These are phyloP conservation scores for Osmozyma mogii DNA, from an alignment of 805 yeast genomes.

Conservation along the genomic window DNA sequence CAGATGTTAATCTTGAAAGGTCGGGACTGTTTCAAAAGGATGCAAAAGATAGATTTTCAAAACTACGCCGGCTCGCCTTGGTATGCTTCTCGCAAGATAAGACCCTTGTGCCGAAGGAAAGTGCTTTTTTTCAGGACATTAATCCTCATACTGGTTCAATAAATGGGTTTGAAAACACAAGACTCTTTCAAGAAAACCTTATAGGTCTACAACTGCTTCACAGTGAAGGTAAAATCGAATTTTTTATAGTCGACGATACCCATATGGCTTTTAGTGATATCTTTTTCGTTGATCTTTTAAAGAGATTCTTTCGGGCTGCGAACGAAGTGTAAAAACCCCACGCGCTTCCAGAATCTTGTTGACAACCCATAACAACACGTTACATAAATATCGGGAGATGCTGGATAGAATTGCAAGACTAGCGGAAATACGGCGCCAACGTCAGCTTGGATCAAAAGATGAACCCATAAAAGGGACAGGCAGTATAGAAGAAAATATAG, in stretches of 20 bases:
- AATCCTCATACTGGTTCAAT: conserved; percentile 35
- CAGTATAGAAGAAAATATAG: no score
- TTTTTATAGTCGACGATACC: conserved; percentile 42
- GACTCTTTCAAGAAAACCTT: conserved; percentile 43
- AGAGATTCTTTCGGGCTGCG: conserved; percentile 33
- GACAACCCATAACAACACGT: neutral
- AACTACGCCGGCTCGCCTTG: conserved; percentile 48
- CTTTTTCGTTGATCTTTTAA: conserved; percentile 37
- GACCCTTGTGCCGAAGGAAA: conserved; percentile 66
- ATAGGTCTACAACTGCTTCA: conserved; percentile 51
- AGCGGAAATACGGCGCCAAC: conserved; percentile 10
- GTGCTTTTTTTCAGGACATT: conserved; percentile 57
- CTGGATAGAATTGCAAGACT: conserved; percentile 10
- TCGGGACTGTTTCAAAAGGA: conserved; percentile 21
- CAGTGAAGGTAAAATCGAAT: conserved; percentile 37
- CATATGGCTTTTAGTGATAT: conserved; percentile 62
- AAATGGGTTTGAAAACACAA: conserved; percentile 42
- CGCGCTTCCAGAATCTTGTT: conserved; percentile 3
- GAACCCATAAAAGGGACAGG: no score
- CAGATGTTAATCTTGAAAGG: conserved; percentile 59
- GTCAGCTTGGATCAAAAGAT: conserved; percentile 2
- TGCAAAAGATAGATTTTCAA: conserved; percentile 37
- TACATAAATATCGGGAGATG: neutral
- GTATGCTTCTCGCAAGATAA: conserved; percentile 53
- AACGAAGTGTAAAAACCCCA: conserved; percentile 3